These are phyloP conservation scores for Vaccinium myrtillus DNA, from an alignment of 148 eudicot species.

Conservation along the genomic window DNA sequence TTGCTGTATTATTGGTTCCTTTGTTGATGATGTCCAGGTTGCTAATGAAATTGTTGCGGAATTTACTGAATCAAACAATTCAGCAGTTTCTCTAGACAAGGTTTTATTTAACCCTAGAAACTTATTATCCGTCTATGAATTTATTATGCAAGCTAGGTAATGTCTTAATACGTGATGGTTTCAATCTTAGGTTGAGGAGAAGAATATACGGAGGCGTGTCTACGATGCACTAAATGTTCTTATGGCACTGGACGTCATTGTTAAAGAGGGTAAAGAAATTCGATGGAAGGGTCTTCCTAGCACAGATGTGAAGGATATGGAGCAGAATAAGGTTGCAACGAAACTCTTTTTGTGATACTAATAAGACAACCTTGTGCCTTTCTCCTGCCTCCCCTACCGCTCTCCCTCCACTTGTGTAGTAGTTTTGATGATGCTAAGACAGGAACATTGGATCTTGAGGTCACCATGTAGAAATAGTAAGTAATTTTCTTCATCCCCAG, in stretches of 20 bases:
- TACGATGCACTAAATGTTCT: constrained; percentile 63
- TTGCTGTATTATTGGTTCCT: neutral
- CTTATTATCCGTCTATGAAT: neutral
- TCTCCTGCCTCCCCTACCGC: neutral
- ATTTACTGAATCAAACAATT: constrained; percentile 20
- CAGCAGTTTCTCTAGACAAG: constrained; percentile 28
- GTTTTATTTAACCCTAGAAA: constrained; percentile 11
- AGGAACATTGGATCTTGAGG: neutral
- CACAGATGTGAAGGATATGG: constrained; percentile 36
- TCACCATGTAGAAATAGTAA: neutral
- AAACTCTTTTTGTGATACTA: constrained; percentile 4
- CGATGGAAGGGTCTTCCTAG: constrained; percentile 53
- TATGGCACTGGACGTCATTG: constrained; percentile 57
- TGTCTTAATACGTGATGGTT: neutral
- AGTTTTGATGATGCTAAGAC: neutral
- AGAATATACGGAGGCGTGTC: constrained; percentile 52
- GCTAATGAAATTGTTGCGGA: constrained; percentile 45
- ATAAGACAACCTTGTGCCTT: neutral
- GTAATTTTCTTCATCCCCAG: neutral
- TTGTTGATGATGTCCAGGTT: constrained; percentile 27
- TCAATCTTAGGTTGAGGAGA: constrained; percentile 35
- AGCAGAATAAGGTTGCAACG: constrained; percentile 37
- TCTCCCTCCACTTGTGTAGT: neutral
- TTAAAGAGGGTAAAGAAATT: constrained; percentile 55
- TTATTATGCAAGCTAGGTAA: neutral